Evolutionary conservation across 2,329 filamentous ascomycete genomes (phyloP).

Genomic region (Pseudogymnoascus sp.): DNA sequence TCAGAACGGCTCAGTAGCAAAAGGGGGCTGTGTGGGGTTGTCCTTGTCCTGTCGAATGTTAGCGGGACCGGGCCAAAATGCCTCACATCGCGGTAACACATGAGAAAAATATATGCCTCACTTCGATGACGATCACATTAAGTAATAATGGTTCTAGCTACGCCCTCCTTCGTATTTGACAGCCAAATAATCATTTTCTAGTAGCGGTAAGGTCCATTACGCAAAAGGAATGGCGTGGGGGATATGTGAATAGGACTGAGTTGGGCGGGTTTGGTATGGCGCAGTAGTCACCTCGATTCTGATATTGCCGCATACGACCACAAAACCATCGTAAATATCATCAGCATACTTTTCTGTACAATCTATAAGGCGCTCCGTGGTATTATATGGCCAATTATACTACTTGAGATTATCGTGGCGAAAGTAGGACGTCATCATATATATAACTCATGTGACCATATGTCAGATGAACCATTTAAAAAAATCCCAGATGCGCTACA

Average conservation of each 20-base stretch:
- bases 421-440: too few species aligned
- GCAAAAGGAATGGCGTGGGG: neutral
- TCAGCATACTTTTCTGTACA: too few species aligned
- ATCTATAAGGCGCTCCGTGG: too few species aligned
- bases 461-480: too few species aligned
- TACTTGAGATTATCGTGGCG: too few species aligned
- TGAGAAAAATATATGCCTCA: constrained; percentile 12
- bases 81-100: neutral
- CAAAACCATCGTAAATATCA: too few species aligned
- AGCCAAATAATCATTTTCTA: neutral
- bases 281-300: too few species aligned
- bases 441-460: too few species aligned
- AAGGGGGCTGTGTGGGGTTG: neutral
- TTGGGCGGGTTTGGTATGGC: neutral
- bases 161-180: neutral
- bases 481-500: too few species aligned
- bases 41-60: neutral
- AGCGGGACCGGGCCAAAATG: neutral
- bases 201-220: neutral
- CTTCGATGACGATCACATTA: constrained; percentile 9
- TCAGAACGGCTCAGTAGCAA: neutral
- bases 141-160: neutral
- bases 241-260: neutral
- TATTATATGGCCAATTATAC: too few species aligned
- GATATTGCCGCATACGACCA: too few species aligned